These are phyloP conservation scores for Cucumis melo DNA, from an alignment of 306 rosid species.

Conservation along the genomic window DNA sequence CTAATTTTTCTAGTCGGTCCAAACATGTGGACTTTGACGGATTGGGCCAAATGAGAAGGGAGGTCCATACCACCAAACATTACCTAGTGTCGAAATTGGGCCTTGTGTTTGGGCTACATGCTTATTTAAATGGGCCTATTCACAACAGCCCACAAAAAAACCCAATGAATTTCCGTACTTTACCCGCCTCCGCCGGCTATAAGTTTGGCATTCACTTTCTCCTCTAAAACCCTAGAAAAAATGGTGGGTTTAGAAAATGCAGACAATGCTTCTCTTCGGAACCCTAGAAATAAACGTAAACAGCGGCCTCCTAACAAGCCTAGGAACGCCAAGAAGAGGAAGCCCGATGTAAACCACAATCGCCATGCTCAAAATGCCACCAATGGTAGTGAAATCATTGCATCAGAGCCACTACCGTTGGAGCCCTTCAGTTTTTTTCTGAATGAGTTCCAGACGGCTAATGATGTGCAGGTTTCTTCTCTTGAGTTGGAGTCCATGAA, in stretches of 20 bases:
- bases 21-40: too few relatives aligned
- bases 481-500: conserved; percentile 59
- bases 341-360: neutral
- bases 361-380: neutral
- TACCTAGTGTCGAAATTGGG: neutral
- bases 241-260: neutral
- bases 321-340: neutral
- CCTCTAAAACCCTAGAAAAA: neutral
- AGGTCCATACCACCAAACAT: too few relatives aligned
- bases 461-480: conserved; percentile 47
- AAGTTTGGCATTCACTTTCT: too few relatives aligned
- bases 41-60: too few relatives aligned
- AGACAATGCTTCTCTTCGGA: neutral
- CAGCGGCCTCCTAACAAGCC: neutral
- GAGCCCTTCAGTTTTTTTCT: conserved; percentile 39
- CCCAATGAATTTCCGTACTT: neutral
- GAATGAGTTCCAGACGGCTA: conserved; percentile 43
- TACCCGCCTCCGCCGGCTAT: neutral
- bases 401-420: conserved; percentile 8
- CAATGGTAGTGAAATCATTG: neutral
- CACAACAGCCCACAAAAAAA: neutral
- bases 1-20: too few relatives aligned
- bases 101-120: neutral
- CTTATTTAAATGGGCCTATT: neutral
- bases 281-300: neutral